Evolutionary conservation across 208 protist genomes (phyloP).

Genomic region (Herpetomonas muscarum): DNA sequence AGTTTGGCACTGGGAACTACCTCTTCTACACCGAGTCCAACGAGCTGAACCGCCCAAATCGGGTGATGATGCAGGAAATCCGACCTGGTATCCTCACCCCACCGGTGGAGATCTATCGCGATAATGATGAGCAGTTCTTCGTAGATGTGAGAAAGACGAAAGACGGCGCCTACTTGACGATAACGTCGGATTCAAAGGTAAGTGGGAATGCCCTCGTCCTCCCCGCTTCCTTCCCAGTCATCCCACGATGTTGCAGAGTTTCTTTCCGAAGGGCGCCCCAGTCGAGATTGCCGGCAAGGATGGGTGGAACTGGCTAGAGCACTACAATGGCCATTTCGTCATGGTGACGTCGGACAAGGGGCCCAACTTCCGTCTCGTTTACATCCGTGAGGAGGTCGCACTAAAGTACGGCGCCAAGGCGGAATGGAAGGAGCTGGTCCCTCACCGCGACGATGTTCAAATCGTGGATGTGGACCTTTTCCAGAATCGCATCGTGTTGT

Average conservation of each 20-base stretch:
- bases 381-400: constrained; percentile 79
- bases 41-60: constrained; percentile 80
- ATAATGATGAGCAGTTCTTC: constrained; percentile 88
- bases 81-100: constrained; percentile 80
- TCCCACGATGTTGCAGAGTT: constrained; percentile 58
- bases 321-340: constrained; percentile 82
- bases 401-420: constrained; percentile 47
- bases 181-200: constrained; percentile 89
- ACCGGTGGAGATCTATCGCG: constrained; percentile 80
- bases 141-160: constrained; percentile 89
- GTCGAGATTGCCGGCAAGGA: constrained; percentile 77
- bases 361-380: constrained; percentile 75
- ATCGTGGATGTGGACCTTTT: constrained; percentile 89
- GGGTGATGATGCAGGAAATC: constrained; percentile 88
- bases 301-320: constrained; percentile 87
- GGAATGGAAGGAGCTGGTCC: constrained; percentile 84
- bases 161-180: constrained; percentile 73
- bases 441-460: constrained; percentile 76
- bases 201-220: constrained; percentile 69
- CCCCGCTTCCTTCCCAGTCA: constrained; percentile 78
- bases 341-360: constrained; percentile 85
- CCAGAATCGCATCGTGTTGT: constrained; percentile 64
- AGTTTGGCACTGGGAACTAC: constrained; percentile 80
- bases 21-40: constrained; percentile 92
- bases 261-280: constrained; percentile 66